Base-by-base conservation (phyloP, 2,329 filamentous ascomycete genomes). In the Xylaria hypoxylon region DNA sequence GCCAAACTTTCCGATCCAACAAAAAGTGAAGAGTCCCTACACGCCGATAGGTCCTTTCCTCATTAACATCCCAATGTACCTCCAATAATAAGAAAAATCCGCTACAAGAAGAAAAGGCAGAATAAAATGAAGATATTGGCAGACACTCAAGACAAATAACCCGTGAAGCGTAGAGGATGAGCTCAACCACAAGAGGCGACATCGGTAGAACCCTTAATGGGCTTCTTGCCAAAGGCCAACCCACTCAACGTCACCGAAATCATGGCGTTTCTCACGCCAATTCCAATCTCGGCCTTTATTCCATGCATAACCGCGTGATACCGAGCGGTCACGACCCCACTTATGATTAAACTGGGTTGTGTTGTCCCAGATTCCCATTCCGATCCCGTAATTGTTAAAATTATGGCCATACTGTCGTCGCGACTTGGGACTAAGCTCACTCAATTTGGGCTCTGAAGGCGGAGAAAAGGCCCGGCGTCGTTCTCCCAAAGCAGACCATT, bases 401-500 rank as follows among this genome's bases (percentile, higher is more conserved):
- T 71, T 75, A 53, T 75, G 70, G 38, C 73, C 73, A 55, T 76
- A 68, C 61, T 80, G 80, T 73, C 85, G 87, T 79, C 85, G 83
- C 63, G 81, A 75, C 72, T 82, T 85, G 31, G 76, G 51, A 24
- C 67, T 73, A 55, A 77, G 75, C 61, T 85, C 83, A 51, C 84
- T 83, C 70, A 83, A 82, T 77, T 84, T 86, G 31, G 81, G 73
- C 71, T 86, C 81, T 67, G 84, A 82, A 52, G 81, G 79, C 52
- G 86, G 85, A 33, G 79, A 82, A 75, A 86, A 87, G 65, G 88
- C 92, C 67, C 94, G 90, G 62, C 95, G 88, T 74, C 92, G 91
- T 77, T 97, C 92, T 69, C 95, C 95, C 55, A 98, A 85, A 13
- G 89, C 92, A 26, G 92, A 89, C 95, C 95, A 98, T 78, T 97